Base-by-base conservation (phyloP, 441 rosid genomes). In the Erodium texanum region DNA sequence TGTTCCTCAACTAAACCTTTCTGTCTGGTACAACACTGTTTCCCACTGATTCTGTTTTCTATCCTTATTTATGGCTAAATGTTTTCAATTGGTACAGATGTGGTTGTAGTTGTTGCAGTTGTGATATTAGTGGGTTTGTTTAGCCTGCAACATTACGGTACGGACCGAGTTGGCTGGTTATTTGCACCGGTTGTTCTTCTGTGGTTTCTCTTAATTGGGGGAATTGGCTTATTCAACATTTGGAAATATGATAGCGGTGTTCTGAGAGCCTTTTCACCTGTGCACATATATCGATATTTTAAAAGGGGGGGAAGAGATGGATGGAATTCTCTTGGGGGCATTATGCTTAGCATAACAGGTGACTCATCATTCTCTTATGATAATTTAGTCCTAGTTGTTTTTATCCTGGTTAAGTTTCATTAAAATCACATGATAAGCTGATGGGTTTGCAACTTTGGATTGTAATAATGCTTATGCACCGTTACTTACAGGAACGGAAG, bases 241-340 rank as follows among this genome's bases (percentile, higher is more conserved):
- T 71, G 92, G 41, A 75, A 82, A 65, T 89, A 96, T 96, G 92
- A 92, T 36, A 90, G 94, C 5, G 82, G 79, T 29, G 87, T 94
- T 16, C 92, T 86, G 83, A 81, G 83, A 79, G 99, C 98, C 67
- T 91, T 94, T 24, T 89, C 97, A 72, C 99, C 98, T n/a, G 83
- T 80, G 69, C 88, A 94, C 86, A 94, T 94, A 97, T 88, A 83
- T 86, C 89, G 86, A 87, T 94, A 89, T 81, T 81, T 94, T 83
- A 89, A 84, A 81, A 94, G 88, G 87, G 92, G 96, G 0, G 81
- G 75, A 80, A 87, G 82, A 75, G 78, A 96, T 11, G 99, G 99
- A 38, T 94, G 99, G 99, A 87, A 90, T 96, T 94, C 99, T 65
- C 77, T 94, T 41, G 99, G 99, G 52, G 99, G 99, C 50, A 87